Evolutionary conservation across 2,329 filamentous ascomycete genomes (phyloP).

Genomic region (Paracamarosporium sp.): DNA sequence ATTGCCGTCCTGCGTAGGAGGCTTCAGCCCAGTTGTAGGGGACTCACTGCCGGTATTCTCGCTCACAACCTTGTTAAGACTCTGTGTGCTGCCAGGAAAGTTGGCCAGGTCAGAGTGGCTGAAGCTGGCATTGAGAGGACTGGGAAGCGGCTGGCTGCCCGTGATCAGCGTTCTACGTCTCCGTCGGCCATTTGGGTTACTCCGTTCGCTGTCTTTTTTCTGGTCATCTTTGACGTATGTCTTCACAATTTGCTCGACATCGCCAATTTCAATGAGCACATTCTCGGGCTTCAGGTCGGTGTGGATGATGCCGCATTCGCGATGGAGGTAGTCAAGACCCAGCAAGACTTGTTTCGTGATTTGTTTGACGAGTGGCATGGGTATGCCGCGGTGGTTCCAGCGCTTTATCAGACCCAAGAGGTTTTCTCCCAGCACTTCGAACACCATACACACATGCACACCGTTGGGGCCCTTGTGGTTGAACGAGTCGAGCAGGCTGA

Average conservation of each 20-base stretch:
- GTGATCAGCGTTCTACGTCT: conserved; percentile 93
- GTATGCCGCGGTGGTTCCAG: conserved; percentile 97
- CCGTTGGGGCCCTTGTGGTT: conserved; percentile 97
- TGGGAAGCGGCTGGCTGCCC: conserved; percentile 93
- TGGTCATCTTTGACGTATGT: conserved; percentile 86
- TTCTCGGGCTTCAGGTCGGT: conserved; percentile 98
- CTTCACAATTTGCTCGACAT: conserved; percentile 98
- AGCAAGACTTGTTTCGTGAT: conserved; percentile 98
- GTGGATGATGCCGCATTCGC: conserved; percentile 98
- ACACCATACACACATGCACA: conserved; percentile 98
- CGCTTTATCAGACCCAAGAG: conserved; percentile 93
- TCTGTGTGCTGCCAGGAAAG: conserved; percentile 67
- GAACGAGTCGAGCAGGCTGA: conserved; percentile 94
- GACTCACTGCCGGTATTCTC: conserved; percentile 68
- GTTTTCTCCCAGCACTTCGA: conserved; percentile 96
- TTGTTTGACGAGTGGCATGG: conserved; percentile 95
- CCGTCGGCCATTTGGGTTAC: conserved; percentile 88
- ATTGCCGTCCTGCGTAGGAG: conserved; percentile 50
- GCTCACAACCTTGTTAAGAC: conserved; percentile 83
- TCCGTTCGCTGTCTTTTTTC: conserved; percentile 78
- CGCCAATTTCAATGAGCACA: conserved; percentile 97
- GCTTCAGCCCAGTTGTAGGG: conserved; percentile 51
- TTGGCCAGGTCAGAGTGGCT: conserved; percentile 74
- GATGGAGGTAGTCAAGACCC: conserved; percentile 93
- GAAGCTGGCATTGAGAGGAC: conserved; percentile 91